A percentile compares a stretch with the other conserved stretches of the same genome.
Conservation (phyloP, 2,329 filamentous ascomycete species). For the Penicillium thymicola region DNA sequence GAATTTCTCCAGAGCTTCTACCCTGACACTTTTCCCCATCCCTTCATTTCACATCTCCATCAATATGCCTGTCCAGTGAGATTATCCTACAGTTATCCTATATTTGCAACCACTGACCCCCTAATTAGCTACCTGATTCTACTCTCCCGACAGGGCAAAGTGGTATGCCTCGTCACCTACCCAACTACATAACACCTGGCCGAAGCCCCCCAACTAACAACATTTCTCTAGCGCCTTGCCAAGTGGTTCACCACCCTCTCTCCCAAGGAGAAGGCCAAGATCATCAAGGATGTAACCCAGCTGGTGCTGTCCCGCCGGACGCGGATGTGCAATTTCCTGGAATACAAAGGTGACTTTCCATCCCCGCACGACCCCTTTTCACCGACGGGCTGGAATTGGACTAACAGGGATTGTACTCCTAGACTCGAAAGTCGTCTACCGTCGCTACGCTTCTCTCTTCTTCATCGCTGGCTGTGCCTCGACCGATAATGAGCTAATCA, state of each 20-base stretch:
- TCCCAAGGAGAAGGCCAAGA: slow-evolving; percentile 98
- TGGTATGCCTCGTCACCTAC: slow-evolving; percentile 64
- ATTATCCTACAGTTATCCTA: neutral
- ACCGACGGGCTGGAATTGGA: neutral
- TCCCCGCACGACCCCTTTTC: slow-evolving; percentile 4
- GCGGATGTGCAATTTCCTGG: slow-evolving; percentile 99
- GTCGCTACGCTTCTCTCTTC: slow-evolving; percentile 96
- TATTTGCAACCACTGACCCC: slow-evolving; percentile 8
- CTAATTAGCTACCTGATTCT: slow-evolving; percentile 86
- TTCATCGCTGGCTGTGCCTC: slow-evolving; percentile 97
- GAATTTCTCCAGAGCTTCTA: slow-evolving; percentile 29
- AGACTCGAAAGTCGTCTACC: slow-evolving; percentile 99
- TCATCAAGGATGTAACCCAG: slow-evolving; percentile 98
- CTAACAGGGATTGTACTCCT: slow-evolving; percentile 7
- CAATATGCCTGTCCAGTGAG: slow-evolving; percentile 39
- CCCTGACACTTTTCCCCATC: slow-evolving; percentile 20
- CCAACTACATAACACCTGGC: slow-evolving; percentile 24
- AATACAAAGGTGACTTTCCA: slow-evolving; percentile 78
- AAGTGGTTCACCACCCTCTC: slow-evolving; percentile 99
- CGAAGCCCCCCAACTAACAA: slow-evolving; percentile 26
- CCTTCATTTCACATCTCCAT: slow-evolving; percentile 13
- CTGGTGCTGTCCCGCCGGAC: slow-evolving; percentile 92
- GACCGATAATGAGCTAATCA: slow-evolving; percentile 98
- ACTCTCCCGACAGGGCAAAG: slow-evolving; percentile 97
- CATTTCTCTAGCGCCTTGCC: slow-evolving; percentile 72